Base-by-base conservation (phyloP, 2,329 filamentous ascomycete genomes). In the Didymella sp. region DNA sequence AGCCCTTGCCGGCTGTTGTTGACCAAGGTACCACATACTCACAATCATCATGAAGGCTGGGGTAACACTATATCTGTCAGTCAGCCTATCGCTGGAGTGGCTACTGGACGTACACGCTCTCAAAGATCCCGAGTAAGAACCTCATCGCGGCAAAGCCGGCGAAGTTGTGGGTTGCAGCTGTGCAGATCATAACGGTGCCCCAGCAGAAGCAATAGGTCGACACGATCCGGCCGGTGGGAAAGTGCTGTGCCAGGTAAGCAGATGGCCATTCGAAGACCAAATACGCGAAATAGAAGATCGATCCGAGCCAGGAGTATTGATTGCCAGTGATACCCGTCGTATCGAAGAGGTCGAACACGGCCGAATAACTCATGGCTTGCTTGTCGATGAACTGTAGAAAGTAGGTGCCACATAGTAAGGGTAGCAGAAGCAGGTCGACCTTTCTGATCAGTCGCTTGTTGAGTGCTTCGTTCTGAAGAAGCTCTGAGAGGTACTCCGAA, bases 301-400 rank as follows among this genome's bases (percentile, higher is more conserved):
- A 81, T 2, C 81, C 80, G 21, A 84, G 77, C 81, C 83, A 85
- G 38, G 77, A 78, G 58, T 85, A 86, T 48, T 84, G 72, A 1
- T 74, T 73, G 13, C 74, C 68, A 1, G 71, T 78, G 62, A 84
- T 83, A 24, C 77, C 71, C 0, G 82, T 84, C 17, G 78, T 78
- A 11, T 72, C 69, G 59, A 85, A 81, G 0, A 86, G 73, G 45
- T 85, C 84, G 59, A 85, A 85, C 0, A 86, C 81, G 1, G 84
- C 83, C 0, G 80, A 78, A 64, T 85, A 85, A 1, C 78, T 78
- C 6, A 85, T 71, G 0, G 82, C 80, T 61, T 82, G 79, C 71
- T 86, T 86, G 71, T 85, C 83, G 63, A 85, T 81, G 57, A 82
- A 85, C 60, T 86, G 83, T 4, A 85, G 73, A 3, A 81, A 69